Base-by-base conservation (phyloP, 129 eudicot species). In the Logfia minima region DNA sequence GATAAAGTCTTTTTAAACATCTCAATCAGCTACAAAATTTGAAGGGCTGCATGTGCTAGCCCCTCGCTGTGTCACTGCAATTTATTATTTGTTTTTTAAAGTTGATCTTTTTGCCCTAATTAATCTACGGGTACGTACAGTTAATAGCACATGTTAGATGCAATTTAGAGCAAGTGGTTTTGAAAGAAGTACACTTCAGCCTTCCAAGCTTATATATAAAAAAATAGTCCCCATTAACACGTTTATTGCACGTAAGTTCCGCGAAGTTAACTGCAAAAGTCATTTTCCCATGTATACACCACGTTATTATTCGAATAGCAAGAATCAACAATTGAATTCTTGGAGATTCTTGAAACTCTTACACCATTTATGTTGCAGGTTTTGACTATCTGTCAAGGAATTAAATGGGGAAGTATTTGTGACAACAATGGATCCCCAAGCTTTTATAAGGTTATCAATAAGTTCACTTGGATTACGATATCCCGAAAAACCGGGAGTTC, bases 371-470 rank as follows among this genome's bases (percentile, higher is more conserved):
- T 58, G 11, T 80, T 68, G 4, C 80, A 80, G 84, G 84, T 74
- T 74, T 77, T 67, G 55, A 80, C 75, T 56, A 63, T 58, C 45
- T 67, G 53, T 70, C 19, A 76, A 68, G 64, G 19, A 61, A 58
- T 43, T 82, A 76, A 76, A 90, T 89, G 96, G 86, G 68, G 81
- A 81, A 79, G 37, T 56, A 83, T 41, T 72, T 73, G 65, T 89
- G 87, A 89, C 87, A 59, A 23, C 7, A 87, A 92, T 92, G 97
- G 96, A 92, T 79, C 97, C 97, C 34, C 92, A 92, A 80, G 97
- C 97, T 70, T 92, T 92, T 45, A 87, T 89, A 45, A 77, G 97
- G 66, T 78, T 92, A 53, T 92, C 97, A 35, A 86, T 92, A 37
- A 88, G 91, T 35, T 89, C 88, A 48, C 76, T 92, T 45, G 96